Conservation (phyloP, 2,329 filamentous ascomycete species). For the Pestalotiopsis fici region DNA sequence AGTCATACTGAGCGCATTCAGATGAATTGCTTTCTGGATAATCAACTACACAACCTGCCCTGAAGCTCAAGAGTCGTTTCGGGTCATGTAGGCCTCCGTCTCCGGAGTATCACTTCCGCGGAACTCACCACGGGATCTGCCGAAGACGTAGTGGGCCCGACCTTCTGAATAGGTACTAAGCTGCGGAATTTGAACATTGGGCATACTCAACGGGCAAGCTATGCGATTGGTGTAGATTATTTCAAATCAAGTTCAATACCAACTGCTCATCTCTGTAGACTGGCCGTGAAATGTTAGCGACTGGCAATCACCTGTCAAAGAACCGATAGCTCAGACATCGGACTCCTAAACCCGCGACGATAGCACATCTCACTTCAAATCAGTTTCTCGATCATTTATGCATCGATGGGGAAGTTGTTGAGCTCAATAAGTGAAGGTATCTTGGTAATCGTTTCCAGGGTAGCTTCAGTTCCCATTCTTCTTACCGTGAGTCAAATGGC, state of each 20-base stretch:
- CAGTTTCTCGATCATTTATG: neutral
- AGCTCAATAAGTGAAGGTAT: neutral
- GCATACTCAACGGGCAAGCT: too few species aligned
- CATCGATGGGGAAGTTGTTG: neutral
- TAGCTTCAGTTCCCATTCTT: neutral
- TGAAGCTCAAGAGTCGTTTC: too few species aligned
- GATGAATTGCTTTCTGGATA: too few species aligned
- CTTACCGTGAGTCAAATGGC: neutral
- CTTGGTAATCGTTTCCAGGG: neutral
- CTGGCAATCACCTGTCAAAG: neutral
- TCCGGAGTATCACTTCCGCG: neutral
- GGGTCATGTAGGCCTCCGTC: neutral
- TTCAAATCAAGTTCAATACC: neutral
- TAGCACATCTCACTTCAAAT: neutral
- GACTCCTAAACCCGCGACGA: neutral
- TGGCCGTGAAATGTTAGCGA: neutral
- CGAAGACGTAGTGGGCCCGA: neutral
- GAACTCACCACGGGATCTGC: neutral
- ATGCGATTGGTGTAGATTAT: neutral
- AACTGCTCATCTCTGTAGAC: neutral
- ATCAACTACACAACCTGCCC: too few species aligned
- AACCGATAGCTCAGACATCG: neutral
- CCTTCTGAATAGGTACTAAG: too few species aligned
- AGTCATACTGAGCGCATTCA: too few species aligned
- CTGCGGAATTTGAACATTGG: too few species aligned